Evolutionary conservation across 2,329 filamentous ascomycete genomes (phyloP), one percentile per base, ranked within the genome.

Genomic region (Fusarium abutilonis): DNA sequence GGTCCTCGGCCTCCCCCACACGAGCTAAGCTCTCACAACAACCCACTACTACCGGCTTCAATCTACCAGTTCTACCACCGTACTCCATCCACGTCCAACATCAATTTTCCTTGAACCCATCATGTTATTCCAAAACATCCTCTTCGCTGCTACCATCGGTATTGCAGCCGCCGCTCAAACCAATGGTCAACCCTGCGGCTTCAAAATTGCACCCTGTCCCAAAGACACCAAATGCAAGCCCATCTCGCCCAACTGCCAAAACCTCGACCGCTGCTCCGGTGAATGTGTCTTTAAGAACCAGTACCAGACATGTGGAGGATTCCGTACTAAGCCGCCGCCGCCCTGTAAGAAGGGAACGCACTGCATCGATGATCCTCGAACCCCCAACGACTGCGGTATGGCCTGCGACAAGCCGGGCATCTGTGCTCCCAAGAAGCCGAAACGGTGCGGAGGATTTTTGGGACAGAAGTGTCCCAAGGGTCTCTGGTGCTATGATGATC

Each of bases 391-490:
- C 6, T 77, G 75, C 38, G 75, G 75, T 8, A 62, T 75, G 69
- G 72, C 75, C 4, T 77, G 75, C 49, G 75, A 77, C 38, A 47
- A 17, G 7, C 71, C 72, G 0, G 75, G 75, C 2, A 76, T 77
- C 21, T 78, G 73, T 40, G 60, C 74, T 2, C 70, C 71, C 23
- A 60, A 55, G 21, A 60, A 60, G 6, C 50, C 49, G 2, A 48
- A 41, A 1, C 35, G 28, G 0, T 76, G 75, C 19, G 63, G 62
- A 3, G 75, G 75, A 0, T 56, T 77, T 9, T 9, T 14, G 1
- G 74, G 70, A 1, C 23, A 42, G 1, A 1, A 14, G n/a, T 77
- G 75, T 38, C 72, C 73, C 1, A 58, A 57, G 38, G 67, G 71
- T 0, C 29, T 66, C n/a, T 60, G 54, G 19, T 76, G 75, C 28